A percentile compares a stretch with the other conserved stretches of the same genome.
phyloP scores from a whole-genome alignment of 805 yeast species.

The Komagataella ulmi region DNA sequence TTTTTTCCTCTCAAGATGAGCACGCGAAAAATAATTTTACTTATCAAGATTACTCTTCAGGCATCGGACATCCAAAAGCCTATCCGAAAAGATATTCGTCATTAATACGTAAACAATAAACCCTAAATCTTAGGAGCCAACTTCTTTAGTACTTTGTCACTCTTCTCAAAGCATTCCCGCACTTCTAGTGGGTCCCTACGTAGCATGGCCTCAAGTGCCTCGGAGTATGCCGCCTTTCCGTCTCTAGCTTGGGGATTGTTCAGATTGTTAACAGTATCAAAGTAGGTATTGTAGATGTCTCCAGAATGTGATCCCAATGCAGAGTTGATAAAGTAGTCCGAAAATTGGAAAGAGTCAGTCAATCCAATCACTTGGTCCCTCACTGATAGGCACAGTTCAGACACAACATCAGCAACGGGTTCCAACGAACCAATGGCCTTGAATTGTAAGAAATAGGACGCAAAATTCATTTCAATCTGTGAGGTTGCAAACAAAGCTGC shows the following conservation, averaged over 20 bases:
- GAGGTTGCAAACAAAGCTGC: slow-evolving; percentile 52
- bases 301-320: slow-evolving; percentile 76
- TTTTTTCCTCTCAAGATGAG: neutral
- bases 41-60: too few relatives aligned
- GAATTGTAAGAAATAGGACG: slow-evolving; percentile 59
- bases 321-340: slow-evolving; percentile 72
- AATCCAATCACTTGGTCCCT: slow-evolving; percentile 64
- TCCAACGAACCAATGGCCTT: slow-evolving; percentile 40
- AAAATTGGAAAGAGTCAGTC: slow-evolving; percentile 74
- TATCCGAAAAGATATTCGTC: too few relatives aligned
- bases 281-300: slow-evolving; percentile 71
- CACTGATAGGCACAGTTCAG: slow-evolving; percentile 30
- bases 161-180: slow-evolving; percentile 16
- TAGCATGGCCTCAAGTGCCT: slow-evolving; percentile 21
- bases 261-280: slow-evolving; percentile 31
- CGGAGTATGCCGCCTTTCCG: slow-evolving; percentile 51
- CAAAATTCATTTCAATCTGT: slow-evolving; percentile 48
- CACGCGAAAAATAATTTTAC: neutral
- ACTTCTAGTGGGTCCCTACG: slow-evolving; percentile 21
- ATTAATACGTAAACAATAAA: neutral
- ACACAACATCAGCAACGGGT: slow-evolving; percentile 25
- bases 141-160: slow-evolving; percentile 10
- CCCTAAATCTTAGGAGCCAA: slow-evolving; percentile 1
- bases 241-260: slow-evolving; percentile 31
- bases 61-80: too few relatives aligned